A percentile compares a stretch with the other conserved stretches of the same genome.
phyloP scores from a whole-genome alignment of 2,329 filamentous ascomycete species.

The Xenoacremonium recifei region DNA sequence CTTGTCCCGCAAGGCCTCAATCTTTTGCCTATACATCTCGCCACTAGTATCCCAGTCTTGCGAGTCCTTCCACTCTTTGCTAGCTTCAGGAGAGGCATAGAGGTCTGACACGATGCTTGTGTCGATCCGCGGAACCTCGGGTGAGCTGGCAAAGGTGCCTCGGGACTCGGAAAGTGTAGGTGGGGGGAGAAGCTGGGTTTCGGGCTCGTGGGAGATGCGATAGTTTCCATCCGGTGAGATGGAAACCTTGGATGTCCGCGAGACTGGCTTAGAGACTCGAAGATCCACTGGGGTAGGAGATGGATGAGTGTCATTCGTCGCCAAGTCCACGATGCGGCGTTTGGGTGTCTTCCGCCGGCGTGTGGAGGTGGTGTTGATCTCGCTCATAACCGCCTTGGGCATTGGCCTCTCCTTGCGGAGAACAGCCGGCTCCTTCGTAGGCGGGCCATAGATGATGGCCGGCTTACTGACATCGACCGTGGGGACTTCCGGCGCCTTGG shows the following conservation, averaged over 20 bases:
- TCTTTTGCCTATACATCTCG: constrained; percentile 82
- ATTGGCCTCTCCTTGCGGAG: constrained; percentile 59
- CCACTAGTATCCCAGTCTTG: constrained; percentile 66
- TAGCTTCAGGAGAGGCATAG: constrained; percentile 14
- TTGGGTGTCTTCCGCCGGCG: constrained; percentile 61
- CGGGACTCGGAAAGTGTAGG: constrained; percentile 31
- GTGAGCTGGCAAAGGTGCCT: constrained; percentile 21
- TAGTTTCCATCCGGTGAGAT: constrained; percentile 37
- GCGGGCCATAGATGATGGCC: constrained; percentile 53
- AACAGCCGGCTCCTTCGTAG: constrained; percentile 49
- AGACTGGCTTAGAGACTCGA: constrained; percentile 13
- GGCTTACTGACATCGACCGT: constrained; percentile 68
- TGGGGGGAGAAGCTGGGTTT: constrained; percentile 34
- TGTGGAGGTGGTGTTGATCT: constrained; percentile 57
- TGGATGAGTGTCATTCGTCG: constrained; percentile 46
- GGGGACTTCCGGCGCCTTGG: constrained; percentile 59
- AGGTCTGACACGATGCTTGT: constrained; percentile 19
- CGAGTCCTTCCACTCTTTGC: constrained; percentile 38
- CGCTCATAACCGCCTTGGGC: constrained; percentile 54
- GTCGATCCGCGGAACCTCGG: constrained; percentile 24
- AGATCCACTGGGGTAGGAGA: constrained; percentile 30
- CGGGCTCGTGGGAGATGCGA: constrained; percentile 42
- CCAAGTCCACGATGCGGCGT: constrained; percentile 63
- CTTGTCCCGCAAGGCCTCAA: constrained; percentile 81
- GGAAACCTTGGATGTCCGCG: constrained; percentile 18